These are phyloP conservation scores for Candida sithepensis DNA, from an alignment of 805 yeast genomes.

Conservation along the genomic window DNA sequence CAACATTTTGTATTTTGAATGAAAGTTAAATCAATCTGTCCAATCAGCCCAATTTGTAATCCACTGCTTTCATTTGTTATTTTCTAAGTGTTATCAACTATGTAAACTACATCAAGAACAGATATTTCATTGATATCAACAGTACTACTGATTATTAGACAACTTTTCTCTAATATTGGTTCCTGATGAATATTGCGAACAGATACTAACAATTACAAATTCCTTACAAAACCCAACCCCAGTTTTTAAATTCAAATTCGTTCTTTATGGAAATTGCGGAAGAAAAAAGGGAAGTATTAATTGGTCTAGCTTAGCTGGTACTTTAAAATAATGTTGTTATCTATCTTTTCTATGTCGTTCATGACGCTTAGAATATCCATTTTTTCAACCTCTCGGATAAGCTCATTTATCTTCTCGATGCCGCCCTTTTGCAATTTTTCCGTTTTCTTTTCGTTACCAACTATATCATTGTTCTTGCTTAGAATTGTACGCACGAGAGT, in stretches of 20 bases:
- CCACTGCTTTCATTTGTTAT: background rate
- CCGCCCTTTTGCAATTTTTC: background rate
- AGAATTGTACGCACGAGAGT: constrained; percentile 1
- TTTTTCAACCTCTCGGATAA: constrained; percentile 9
- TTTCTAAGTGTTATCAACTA: background rate
- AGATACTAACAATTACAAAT: background rate
- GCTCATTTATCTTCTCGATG: constrained; percentile 1
- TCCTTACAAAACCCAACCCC: no score
- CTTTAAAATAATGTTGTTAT: constrained; percentile 1
- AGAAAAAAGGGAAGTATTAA: background rate
- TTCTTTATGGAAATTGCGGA: no score
- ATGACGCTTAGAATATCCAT: constrained; percentile 9
- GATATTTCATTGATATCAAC: background rate
- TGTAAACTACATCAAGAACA: background rate
- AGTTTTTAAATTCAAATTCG: no score
- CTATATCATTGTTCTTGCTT: background rate
- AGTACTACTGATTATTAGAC: background rate
- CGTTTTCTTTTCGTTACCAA: background rate
- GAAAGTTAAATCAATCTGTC: background rate
- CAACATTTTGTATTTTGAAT: background rate
- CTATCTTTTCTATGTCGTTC: constrained; percentile 8
- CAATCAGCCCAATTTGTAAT: background rate
- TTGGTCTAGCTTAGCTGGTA: background rate
- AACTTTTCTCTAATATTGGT: no score
- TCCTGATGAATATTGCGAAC: background rate